These are phyloP conservation scores for Colletotrichum eleusines DNA, from an alignment of 2,329 filamentous ascomycete species.

Conservation along the genomic window DNA sequence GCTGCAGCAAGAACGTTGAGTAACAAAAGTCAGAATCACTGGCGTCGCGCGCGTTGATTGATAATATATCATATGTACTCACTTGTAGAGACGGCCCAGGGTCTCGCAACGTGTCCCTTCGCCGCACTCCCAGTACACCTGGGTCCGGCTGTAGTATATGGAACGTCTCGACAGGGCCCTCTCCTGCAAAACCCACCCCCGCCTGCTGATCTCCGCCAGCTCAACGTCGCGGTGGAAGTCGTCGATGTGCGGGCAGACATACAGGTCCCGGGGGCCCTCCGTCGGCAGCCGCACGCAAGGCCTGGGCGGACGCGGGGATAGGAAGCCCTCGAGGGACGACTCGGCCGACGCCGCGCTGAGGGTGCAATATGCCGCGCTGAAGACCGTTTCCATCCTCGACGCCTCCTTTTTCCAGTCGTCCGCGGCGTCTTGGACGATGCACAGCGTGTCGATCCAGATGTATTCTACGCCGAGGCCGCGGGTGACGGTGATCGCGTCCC, in stretches of 20 bases:
- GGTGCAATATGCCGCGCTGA: constrained; percentile 28
- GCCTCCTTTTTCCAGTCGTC: constrained; percentile 42
- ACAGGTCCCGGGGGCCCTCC: constrained; percentile 38
- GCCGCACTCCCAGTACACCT: constrained; percentile 56
- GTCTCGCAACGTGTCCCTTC: constrained; percentile 52
- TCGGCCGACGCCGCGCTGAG: constrained; percentile 21
- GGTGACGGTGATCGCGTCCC: constrained; percentile 39
- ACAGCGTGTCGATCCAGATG: constrained; percentile 44
- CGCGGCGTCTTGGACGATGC: constrained; percentile 44
- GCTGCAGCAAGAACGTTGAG: background rate
- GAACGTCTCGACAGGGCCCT: constrained; percentile 52
- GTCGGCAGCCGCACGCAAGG: background rate
- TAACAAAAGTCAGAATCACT: background rate
- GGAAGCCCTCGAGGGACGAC: constrained; percentile 30
- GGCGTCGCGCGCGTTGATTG: no score
- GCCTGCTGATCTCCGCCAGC: constrained; percentile 47
- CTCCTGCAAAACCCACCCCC: constrained; percentile 58
- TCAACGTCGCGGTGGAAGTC: constrained; percentile 52
- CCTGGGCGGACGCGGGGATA: background rate
- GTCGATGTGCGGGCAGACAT: constrained; percentile 49
- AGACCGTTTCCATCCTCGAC: constrained; percentile 34
- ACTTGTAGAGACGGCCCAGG: constrained; percentile 51
- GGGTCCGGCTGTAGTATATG: constrained; percentile 52
- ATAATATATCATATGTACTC: no score
- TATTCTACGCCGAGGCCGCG: constrained; percentile 40